Evolutionary conservation across 768 basidiomycete genomes (phyloP), one percentile per base, ranked within the genome.

Genomic region (Amyloporia xantha): DNA sequence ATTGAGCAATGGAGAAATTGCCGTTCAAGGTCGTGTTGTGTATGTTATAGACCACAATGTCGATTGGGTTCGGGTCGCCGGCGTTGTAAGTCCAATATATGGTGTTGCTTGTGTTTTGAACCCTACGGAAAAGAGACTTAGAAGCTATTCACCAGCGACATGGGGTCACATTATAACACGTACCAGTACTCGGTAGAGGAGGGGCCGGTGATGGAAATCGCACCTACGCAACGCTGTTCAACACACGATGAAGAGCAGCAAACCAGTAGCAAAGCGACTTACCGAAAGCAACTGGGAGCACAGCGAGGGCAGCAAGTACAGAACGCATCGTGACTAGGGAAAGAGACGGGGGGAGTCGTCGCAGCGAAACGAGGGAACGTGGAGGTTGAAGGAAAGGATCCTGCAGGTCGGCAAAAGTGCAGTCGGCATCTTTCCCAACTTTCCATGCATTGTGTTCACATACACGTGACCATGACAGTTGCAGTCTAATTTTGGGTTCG

Each of bases 1-100:
- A 55, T n/a, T 58, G 50, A 17, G 62, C 63, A 46, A 71, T 70
- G 11, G 62, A 62, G 55, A 69, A 71, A 11, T 46, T 44, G 25
- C 70, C 70, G 55, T 71, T 70, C 41, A 72, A 62, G 9, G 61
- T 60, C 28, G 38, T 41, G 44, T 58, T 62, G 45, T 66, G 50
- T 6, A 42, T 5, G 57, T 72, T 71, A 42, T 57, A 58, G 52
- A 72, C 49, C 30, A 59, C 43, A 33, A 72, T 65, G 38, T 63
- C 47, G 38, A 70, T 60, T n/a, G 63, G 54, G 46, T 44, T 53
- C 11, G 67, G 69, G 53, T 69, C 69, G 21, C 66, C 67, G 24
- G 44, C 0, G 41, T 10, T 53, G 52, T 51, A 67, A 15, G 49
- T 47, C 70, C 70, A 71, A 30, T 52, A 54, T 52, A 71, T 70